Percentiles rank a stretch among this genome's conserved stretches.
Conservation (phyloP, 208 protist genomes). For the Leishmania braziliensis region DNA sequence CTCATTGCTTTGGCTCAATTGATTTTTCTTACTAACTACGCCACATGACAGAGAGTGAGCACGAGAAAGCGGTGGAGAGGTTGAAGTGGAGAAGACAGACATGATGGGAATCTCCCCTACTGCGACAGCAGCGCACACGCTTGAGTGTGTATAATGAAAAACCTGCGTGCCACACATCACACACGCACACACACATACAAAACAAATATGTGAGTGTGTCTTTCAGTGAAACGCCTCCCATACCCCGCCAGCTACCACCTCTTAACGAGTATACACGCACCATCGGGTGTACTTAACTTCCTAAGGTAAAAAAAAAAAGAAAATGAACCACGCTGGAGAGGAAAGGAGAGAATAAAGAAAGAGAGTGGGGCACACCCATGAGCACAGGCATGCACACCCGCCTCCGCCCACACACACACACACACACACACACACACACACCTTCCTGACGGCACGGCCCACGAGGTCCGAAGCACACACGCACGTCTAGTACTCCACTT, state of each 20-base stretch:
- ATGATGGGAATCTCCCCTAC: background rate
- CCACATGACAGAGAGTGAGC: constrained; percentile 7
- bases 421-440: background rate
- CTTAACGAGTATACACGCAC: background rate
- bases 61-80: constrained; percentile 4
- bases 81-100: background rate
- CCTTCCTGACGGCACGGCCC: background rate
- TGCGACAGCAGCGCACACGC: background rate
- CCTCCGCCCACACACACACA: background rate
- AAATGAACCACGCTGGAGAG: background rate
- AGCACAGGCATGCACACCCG: background rate
- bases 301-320: constrained; percentile 17
- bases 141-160: background rate
- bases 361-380: background rate
- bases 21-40: constrained; percentile 4
- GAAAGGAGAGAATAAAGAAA: background rate
- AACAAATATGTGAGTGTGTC: background rate
- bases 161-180: background rate
- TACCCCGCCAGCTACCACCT: background rate
- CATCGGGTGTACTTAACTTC: constrained; percentile 6
- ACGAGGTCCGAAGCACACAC: background rate
- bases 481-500: constrained; percentile 82
- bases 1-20: constrained; percentile 3
- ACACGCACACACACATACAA: background rate
- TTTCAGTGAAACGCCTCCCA: background rate